Percentiles rank a stretch among this genome's conserved stretches.
Evolutionary conservation across 148 eudicot genomes (phyloP).

Genomic region (Rhododendron ovatum): DNA sequence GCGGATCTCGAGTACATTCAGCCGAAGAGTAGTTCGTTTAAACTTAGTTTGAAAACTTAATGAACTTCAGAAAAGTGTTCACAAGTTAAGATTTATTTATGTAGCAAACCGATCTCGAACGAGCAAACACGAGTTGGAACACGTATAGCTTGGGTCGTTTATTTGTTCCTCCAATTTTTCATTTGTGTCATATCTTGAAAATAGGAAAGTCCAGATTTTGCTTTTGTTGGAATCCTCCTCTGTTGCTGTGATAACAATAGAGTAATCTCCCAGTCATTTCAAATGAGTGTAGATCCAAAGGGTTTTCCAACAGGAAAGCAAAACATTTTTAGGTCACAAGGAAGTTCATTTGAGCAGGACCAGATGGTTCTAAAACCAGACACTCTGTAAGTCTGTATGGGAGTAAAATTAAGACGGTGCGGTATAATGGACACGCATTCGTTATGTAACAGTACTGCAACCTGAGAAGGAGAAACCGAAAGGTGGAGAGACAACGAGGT

Average conservation of each 20-base stretch:
- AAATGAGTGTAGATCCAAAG: neutral
- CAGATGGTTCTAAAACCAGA: neutral
- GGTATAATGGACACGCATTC: neutral
- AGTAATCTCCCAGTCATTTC: neutral
- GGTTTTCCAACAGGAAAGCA: neutral
- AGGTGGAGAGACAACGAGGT: slow-evolving; percentile 58
- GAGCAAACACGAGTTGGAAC: neutral
- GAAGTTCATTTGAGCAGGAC: neutral
- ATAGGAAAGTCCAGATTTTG: neutral
- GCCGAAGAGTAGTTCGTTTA: neutral
- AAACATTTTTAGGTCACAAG: neutral
- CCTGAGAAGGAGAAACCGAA: neutral
- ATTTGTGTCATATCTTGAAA: neutral
- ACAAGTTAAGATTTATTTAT: too few species aligned
- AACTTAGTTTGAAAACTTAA: too few species aligned
- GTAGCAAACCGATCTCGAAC: too few species aligned
- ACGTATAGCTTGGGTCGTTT: neutral
- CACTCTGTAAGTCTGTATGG: neutral
- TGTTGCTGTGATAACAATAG: neutral
- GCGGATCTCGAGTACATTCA: neutral
- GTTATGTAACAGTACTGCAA: neutral
- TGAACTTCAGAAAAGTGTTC: too few species aligned
- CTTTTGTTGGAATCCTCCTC: neutral
- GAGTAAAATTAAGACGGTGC: neutral
- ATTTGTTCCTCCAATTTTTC: neutral